Evolutionary conservation across 176 grass and related monocot species (phyloP), one percentile per base, ranked within the genome.

Genomic region (Bonia amplexicaulis): DNA sequence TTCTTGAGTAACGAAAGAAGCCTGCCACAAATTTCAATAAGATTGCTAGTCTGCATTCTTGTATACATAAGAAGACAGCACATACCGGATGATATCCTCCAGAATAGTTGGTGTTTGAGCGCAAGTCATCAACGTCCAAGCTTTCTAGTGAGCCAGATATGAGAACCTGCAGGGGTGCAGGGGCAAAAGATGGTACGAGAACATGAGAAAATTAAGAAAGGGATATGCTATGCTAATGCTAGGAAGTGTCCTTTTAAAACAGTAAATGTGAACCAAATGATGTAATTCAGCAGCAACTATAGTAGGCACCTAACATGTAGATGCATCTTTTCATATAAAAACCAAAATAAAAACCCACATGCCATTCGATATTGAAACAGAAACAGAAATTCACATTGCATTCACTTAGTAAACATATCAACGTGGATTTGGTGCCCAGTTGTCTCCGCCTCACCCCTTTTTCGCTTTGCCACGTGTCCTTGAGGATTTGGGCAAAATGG

Each of bases 91-190:
- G 84, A 90, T 99, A 99, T 52, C 96, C 96, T 77, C 91, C 96
- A 65, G 88, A 88, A 90, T 99, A 99, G 52, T 90, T 92, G 77
- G 93, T 89, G 85, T 96, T 91, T 47, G 86, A 85, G 20, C 93
- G 90, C 58, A 99, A 88, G 80, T 99, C 96, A 94, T 99, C 96
- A 44, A 99, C 80, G 71, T 99, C 88, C 81, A 99, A 84, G 68
- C 96, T 99, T 83, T 99, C 96, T 62, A 96, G 77, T 31, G 96
- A 99, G 5, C 96, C 96, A 84, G 96, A 99, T 94, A 99, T 96
- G 81, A 99, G 96, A 85, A 99, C 66, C 96, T 99, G 59, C 79
- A 78, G 29, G 67, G 64, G 80, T 99, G 65, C 79, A 78, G 23
- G 67, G 64, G 80, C 66, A 16, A 86, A 83, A 91, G 26, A 69